Base-by-base conservation (phyloP, 352 stramenopile genomes). In the Globisporangium viniferum region DNA sequence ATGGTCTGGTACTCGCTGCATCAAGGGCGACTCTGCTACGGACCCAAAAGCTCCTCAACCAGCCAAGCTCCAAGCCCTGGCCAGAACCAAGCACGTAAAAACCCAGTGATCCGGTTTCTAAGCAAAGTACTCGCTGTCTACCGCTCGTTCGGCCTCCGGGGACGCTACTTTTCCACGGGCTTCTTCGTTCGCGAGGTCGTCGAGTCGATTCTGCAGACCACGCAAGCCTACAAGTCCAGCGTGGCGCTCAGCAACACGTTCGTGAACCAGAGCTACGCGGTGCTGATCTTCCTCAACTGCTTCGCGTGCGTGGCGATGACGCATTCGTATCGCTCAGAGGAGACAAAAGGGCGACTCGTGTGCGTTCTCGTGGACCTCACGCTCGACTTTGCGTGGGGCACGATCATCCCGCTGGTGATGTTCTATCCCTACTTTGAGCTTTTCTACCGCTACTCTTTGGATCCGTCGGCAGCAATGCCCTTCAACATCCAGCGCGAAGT, bases 211-310 rank as follows among this genome's bases (percentile, higher is more conserved):
- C 27, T 59, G 27, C 53, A 41, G 53, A 41, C 53, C 27, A 59
- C 6, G 27, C 53, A 59, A 22, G 53, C 53, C 2, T 59, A 59
- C 53, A 59, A 59, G 15, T 24, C 53, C 5, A 59, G 53, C 15
- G 6, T 27, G 27, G 24, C 41, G 24, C 59, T 64, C 6, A 64
- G 59, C 41, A 64, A 64, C 59, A 56, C 39, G 15, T 29, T 56
- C 59, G 59, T 64, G 27, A 64, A 64, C 41, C 59, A 64, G 59
- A 64, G 39, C 24, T 64, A 64, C 15, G 59, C 24, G 4, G 14
- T 64, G 36, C 14, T 64, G 14, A 64, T 64, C 59, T 64, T 64
- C 59, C 59, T 64, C 36, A 64, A 64, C 59, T 64, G 59, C 41
- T 59, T 59, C 2, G 14, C 27, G 27, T 59, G 15, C 15, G 53